Evolutionary conservation across 2,329 filamentous ascomycete species (phyloP).

Genomic region (Claviceps sp.): DNA sequence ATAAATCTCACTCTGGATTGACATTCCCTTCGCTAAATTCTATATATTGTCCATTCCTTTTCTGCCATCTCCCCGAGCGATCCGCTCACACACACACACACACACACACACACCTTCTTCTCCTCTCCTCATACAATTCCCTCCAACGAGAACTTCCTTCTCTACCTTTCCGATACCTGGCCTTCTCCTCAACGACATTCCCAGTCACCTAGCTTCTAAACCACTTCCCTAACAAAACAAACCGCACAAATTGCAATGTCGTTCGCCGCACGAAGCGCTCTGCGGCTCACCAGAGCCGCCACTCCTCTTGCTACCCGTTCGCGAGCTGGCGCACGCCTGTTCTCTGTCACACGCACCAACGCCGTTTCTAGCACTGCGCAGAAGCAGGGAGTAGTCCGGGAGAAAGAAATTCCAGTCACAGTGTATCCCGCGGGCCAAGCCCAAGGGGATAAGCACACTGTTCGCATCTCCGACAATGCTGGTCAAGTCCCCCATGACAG

Average conservation of each 20-base stretch:
- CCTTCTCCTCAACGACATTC: too few relatives aligned
- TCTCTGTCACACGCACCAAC: conserved; percentile 18
- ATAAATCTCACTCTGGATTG: neutral
- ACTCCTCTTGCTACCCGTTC: conserved; percentile 14
- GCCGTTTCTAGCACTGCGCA: conserved; percentile 25
- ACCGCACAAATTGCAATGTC: conserved; percentile 17
- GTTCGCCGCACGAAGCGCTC: conserved; percentile 20
- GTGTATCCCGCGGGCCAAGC: conserved; percentile 35
- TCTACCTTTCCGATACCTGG: too few relatives aligned
- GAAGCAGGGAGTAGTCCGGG: conserved; percentile 40
- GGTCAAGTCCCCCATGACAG: conserved; percentile 29
- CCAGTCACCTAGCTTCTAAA: too few relatives aligned
- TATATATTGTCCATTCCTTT: neutral
- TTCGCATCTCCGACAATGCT: conserved; percentile 33
- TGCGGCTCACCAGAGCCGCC: conserved; percentile 21
- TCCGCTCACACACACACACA: neutral
- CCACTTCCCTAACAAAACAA: neutral
- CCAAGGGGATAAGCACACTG: conserved; percentile 41
- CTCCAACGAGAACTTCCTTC: too few relatives aligned
- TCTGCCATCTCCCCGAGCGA: neutral
- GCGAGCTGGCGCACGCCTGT: conserved; percentile 17
- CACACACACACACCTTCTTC: neutral
- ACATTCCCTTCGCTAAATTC: neutral
- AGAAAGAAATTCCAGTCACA: conserved; percentile 44
- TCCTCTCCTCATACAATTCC: too few relatives aligned